These are phyloP conservation scores for Tetrastigma voinierianum DNA, from an alignment of 164 flowering plant genomes.

Conservation along the genomic window DNA sequence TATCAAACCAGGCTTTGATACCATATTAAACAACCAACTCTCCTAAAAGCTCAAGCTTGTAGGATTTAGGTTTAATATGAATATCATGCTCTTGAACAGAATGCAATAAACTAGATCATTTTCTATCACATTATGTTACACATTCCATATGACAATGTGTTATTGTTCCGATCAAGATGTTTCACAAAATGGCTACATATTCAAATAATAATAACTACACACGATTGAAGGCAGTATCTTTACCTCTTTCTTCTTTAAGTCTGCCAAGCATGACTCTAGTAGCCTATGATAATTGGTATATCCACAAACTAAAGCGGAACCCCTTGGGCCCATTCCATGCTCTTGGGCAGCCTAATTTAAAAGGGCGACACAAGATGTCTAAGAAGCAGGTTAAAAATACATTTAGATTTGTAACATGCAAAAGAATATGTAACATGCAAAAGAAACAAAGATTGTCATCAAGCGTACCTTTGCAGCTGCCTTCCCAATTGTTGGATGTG, in stretches of 20 bases:
- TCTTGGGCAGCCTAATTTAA: conserved; percentile 63
- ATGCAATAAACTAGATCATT: too few relatives aligned
- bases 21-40: too few relatives aligned
- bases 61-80: too few relatives aligned
- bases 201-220: not conserved
- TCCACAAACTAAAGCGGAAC: conserved; percentile 41
- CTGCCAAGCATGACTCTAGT: conserved; percentile 76
- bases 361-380: not conserved
- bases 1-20: too few relatives aligned
- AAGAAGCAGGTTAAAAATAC: not conserved
- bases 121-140: too few relatives aligned
- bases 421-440: not conserved
- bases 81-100: too few relatives aligned
- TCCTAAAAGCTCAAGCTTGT: too few relatives aligned
- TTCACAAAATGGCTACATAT: not conserved
- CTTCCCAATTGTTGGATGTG: conserved; percentile 71
- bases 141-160: not conserved
- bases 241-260: conserved; percentile 92
- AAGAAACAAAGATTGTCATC: not conserved
- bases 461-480: conserved; percentile 68
- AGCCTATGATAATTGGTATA: conserved; percentile 51
- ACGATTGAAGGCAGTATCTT: not conserved
- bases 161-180: not conserved
- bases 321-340: conserved; percentile 95
- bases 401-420: not conserved